Evolutionary conservation across 306 rosid species (phyloP), one percentile per base, ranked within the genome.

Genomic region (Glycyrrhiza uralensis): DNA sequence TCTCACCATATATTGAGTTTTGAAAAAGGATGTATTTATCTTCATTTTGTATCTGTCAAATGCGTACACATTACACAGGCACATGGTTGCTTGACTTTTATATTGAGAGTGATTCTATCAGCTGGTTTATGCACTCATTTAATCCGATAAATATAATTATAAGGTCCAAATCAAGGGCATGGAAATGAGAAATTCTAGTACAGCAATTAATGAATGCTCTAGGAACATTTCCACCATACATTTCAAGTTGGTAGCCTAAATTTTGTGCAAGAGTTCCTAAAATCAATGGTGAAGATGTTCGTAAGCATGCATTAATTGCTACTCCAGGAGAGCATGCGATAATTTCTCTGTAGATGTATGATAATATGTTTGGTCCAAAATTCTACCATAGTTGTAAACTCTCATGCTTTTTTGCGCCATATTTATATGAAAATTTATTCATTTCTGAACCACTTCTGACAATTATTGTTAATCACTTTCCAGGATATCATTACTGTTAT

Each of bases 371-470:
- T 36, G 36, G 65, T 39, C 19, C 46, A 23, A 46, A 66, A 57
- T 32, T 46, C 17, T 44, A 44, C 71, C 4, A 15, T 11, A 45
- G 22, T 68, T 30, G 12, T 36, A 28, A 36, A 6, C 26, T 18
- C n/a, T 11, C 75, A 24, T 66, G 47, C 30, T 57, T 58, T 15
- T 29, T 66, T 29, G 12, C 18, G 67, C 65, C 30, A 11, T 42
- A 13, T 61, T 12, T 51, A 23, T 60, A 42, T 41, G 32, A 61
- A 12, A 33, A 58, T 36, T 35, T 66, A 41, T 22, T 38, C 23
- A 38, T 68, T 66, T 39, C 60, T 49, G 12, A 46, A 29, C 46
- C 26, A 15, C 39, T 61, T 26, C 75, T 81, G 79, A 76, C 17
- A 36, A n/a, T 35, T 28, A 14, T 19, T 32, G 26, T 59, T 59